Conservation (phyloP, 305 asterid species). For the Withania somnifera region DNA sequence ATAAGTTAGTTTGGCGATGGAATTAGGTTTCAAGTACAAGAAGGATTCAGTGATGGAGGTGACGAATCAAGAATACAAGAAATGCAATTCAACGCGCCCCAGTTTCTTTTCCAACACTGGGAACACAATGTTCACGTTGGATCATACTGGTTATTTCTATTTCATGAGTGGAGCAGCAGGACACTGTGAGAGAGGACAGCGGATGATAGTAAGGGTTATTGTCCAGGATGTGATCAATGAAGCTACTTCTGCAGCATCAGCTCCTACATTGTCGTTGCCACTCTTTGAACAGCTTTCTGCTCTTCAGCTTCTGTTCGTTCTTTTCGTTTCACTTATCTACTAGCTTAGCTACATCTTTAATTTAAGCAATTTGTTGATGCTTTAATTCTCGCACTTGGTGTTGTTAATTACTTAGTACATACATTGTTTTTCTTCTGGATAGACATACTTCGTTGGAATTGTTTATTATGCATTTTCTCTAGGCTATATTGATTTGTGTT, state of each 20-base stretch:
- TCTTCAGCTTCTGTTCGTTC: not conserved
- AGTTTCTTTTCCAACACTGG: constrained; percentile 51
- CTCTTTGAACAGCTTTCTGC: not conserved
- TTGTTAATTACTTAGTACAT: not conserved
- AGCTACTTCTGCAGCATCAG: not conserved
- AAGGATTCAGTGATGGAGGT: constrained; percentile 79
- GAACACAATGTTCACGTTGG: constrained; percentile 24
- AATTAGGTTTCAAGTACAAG: constrained; percentile 53
- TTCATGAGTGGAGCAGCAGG: constrained; percentile 69
- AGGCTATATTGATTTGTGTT: not conserved
- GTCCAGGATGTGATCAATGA: constrained; percentile 16
- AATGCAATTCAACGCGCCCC: constrained; percentile 54
- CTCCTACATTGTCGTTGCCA: not conserved
- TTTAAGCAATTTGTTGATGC: not conserved
- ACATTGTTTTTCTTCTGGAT: not conserved
- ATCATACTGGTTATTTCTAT: constrained; percentile 50
- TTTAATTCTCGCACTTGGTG: not conserved
- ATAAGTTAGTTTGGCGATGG: not conserved
- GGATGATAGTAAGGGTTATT: constrained; percentile 53
- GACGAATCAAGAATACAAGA: constrained; percentile 33
- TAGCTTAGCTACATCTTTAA: not conserved
- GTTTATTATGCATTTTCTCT: not conserved
- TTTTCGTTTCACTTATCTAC: not conserved
- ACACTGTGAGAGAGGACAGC: constrained; percentile 48
- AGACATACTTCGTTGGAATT: not conserved